These are phyloP conservation scores for Spencermartinsiella ligniputridi DNA, from an alignment of 1,139 yeast species.

Conservation along the genomic window DNA sequence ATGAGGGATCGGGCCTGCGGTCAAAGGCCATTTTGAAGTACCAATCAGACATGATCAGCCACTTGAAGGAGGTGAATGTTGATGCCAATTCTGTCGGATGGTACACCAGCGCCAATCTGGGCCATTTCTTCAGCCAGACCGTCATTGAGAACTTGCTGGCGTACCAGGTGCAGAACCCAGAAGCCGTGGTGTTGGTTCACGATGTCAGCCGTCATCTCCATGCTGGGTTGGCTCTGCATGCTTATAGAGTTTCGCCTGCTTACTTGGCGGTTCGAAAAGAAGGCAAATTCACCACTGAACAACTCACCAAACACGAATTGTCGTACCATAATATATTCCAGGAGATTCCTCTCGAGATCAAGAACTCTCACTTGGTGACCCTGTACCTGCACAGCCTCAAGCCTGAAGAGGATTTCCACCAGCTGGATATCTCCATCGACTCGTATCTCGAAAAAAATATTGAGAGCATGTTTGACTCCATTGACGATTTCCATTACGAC, in stretches of 20 bases:
- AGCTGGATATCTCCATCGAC: conserved; percentile 41
- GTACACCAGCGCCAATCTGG: conserved; percentile 70
- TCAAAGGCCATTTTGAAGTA: conserved; percentile 61
- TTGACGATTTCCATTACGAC: conserved; percentile 76
- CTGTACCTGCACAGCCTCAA: conserved; percentile 36
- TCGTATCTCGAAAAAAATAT: conserved; percentile 44
- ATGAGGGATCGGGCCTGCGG: conserved; percentile 36
- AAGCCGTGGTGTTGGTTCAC: conserved; percentile 64
- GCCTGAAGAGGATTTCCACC: conserved; percentile 25
- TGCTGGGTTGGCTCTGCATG: conserved; percentile 57
- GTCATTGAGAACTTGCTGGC: conserved; percentile 64
- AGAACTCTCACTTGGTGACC: conserved; percentile 53
- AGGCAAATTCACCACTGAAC: conserved; percentile 60
- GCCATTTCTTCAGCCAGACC: conserved; percentile 58
- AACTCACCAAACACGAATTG: conserved; percentile 55
- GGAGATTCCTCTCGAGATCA: conserved; percentile 63
- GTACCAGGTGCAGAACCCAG: conserved; percentile 59
- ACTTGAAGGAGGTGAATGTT: conserved; percentile 58
- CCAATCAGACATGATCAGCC: conserved; percentile 64
- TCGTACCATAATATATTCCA: conserved; percentile 68
- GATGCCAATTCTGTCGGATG: conserved; percentile 79
- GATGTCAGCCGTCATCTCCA: conserved; percentile 65
- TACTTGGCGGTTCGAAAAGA: conserved; percentile 51
- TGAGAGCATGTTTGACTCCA: conserved; percentile 67
- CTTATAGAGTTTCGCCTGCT: conserved; percentile 61